phyloP scores from a whole-genome alignment of 371 early-diverging fungal genomes.

The Dentiscutata heterogama region DNA sequence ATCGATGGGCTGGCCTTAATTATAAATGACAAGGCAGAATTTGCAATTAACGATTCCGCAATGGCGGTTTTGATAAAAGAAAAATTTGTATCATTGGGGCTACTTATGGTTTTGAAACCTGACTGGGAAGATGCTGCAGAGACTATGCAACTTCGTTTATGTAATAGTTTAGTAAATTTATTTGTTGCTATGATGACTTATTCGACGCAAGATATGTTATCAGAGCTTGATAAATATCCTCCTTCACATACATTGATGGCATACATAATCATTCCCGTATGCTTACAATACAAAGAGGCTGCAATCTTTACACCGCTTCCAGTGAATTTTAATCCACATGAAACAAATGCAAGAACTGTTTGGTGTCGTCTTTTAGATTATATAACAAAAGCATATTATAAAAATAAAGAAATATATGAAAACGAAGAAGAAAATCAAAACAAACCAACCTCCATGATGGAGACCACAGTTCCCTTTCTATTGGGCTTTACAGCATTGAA shows the following conservation, averaged over 20 bases:
- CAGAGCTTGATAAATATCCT: constrained; percentile 58
- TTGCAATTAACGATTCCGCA: constrained; percentile 56
- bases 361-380: constrained; percentile 28
- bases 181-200: constrained; percentile 66
- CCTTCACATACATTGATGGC: constrained; percentile 35
- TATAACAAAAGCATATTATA: constrained; percentile 32
- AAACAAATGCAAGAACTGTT: neutral
- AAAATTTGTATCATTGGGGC: constrained; percentile 60
- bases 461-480: constrained; percentile 21
- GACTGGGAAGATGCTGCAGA: constrained; percentile 59
- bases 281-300: constrained; percentile 19
- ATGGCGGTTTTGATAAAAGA: constrained; percentile 61
- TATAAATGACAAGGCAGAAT: constrained; percentile 58
- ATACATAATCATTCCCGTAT: constrained; percentile 32
- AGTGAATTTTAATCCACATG: neutral
- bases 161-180: constrained; percentile 63
- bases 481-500: constrained; percentile 35
- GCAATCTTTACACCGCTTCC: constrained; percentile 3
- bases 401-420: neutral
- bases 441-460: neutral
- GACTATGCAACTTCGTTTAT: constrained; percentile 51
- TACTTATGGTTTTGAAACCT: constrained; percentile 56
- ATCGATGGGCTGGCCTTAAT: constrained; percentile 62
- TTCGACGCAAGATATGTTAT: constrained; percentile 62
- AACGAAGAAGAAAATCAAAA: neutral